Evolutionary conservation across 306 rosid species (phyloP).

Genomic region (Dryas drummondii): DNA sequence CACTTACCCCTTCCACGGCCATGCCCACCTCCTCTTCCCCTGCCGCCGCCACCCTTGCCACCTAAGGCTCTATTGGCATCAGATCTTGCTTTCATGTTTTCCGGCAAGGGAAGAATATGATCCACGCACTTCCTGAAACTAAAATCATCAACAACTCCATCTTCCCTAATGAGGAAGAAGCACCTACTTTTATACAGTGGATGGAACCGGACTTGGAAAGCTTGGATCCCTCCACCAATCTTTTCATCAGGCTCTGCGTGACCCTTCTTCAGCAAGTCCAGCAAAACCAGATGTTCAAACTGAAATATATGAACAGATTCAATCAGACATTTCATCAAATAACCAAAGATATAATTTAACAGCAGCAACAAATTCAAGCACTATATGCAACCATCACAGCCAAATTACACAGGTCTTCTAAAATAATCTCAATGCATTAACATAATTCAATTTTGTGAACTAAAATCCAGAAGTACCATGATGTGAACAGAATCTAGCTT

Average conservation of each 20-base stretch:
- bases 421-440: not conserved
- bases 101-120: conserved; percentile 77
- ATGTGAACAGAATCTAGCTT: too few species aligned
- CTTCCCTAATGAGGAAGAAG: conserved; percentile 73
- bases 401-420: not conserved
- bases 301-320: conserved; percentile 37
- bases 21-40: conserved; percentile 55
- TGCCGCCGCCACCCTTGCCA: conserved; percentile 54
- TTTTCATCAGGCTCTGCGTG: conserved; percentile 56
- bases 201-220: conserved; percentile 71
- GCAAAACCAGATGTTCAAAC: conserved; percentile 68
- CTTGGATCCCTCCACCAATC: conserved; percentile 52
- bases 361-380: not conserved
- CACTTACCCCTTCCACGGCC: conserved; percentile 59
- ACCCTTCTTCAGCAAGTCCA: conserved; percentile 76
- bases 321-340: not conserved
- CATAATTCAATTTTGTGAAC: not conserved
- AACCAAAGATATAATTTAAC: not conserved
- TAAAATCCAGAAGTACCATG: too few species aligned
- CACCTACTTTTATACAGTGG: conserved; percentile 76
- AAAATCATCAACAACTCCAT: conserved; percentile 67
- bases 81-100: conserved; percentile 51
- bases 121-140: conserved; percentile 91
- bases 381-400: not conserved
- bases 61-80: conserved; percentile 55